phyloP scores from a whole-genome alignment of 1,284 basidiomycete genomes.

The Ganoderma leucocontextum region DNA sequence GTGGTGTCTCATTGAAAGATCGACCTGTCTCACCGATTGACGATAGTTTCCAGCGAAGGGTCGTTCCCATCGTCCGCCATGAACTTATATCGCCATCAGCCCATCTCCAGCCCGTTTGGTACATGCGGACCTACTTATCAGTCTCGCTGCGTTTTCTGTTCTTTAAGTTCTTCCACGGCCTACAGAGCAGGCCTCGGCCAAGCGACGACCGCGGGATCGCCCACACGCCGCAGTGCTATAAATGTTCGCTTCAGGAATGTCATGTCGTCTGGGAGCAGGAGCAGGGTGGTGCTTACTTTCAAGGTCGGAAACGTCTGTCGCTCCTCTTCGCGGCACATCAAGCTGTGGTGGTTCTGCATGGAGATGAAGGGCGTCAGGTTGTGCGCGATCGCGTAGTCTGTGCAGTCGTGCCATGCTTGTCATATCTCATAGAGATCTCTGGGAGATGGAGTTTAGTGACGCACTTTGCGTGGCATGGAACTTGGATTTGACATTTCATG shows the following conservation, averaged over 20 bases:
- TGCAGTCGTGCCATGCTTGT: too few species aligned
- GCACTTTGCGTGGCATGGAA: conserved; percentile 12
- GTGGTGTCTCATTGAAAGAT: neutral
- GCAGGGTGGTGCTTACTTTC: neutral
- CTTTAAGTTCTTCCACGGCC: conserved; percentile 36
- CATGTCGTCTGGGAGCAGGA: neutral
- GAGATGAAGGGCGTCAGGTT: conserved; percentile 44
- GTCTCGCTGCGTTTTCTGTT: conserved; percentile 34
- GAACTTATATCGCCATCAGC: neutral
- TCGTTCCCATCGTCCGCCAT: neutral
- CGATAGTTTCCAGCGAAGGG: neutral
- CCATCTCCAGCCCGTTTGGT: neutral
- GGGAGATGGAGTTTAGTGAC: too few species aligned
- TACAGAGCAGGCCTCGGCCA: conserved; percentile 43
- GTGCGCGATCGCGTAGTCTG: conserved; percentile 35
- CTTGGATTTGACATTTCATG: too few species aligned
- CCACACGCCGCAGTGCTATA: conserved; percentile 19
- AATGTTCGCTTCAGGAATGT: neutral
- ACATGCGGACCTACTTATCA: conserved; percentile 20
- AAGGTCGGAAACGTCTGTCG: conserved; percentile 16
- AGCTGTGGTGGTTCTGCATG: conserved; percentile 45
- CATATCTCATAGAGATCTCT: too few species aligned
- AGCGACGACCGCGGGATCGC: conserved; percentile 41
- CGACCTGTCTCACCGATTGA: neutral
- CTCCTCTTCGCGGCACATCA: conserved; percentile 43